phyloP scores from a whole-genome alignment of 805 yeast genomes.

The Saccharomyces jurei region DNA sequence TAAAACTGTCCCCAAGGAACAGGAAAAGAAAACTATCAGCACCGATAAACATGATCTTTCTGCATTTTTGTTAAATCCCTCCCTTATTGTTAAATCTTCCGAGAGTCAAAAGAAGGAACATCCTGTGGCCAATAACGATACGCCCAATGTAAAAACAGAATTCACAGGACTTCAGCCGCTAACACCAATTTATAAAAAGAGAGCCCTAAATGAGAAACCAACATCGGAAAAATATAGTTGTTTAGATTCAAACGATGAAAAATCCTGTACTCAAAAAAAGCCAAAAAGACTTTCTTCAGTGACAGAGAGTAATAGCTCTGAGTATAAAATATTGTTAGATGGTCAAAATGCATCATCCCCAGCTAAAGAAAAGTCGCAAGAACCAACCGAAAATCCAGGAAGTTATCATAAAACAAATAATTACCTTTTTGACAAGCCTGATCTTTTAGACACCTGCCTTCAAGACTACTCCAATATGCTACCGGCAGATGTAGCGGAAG shows the following conservation, averaged over 20 bases:
- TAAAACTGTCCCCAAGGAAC: background rate
- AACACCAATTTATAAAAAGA: background rate
- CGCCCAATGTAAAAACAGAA: background rate
- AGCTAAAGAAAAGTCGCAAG: background rate
- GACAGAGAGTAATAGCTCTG: background rate
- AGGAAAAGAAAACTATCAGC: background rate
- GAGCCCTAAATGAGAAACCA: background rate
- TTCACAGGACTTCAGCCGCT: background rate
- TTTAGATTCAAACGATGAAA: background rate
- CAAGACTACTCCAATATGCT: background rate
- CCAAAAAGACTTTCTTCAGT: background rate
- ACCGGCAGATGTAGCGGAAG: background rate
- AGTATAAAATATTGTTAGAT: background rate
- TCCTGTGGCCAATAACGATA: background rate
- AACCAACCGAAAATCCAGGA: constrained; percentile 1
- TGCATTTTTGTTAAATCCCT: background rate
- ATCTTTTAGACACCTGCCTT: background rate
- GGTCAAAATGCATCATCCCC: background rate
- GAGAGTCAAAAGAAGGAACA: background rate
- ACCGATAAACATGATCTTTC: background rate
- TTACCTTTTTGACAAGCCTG: background rate
- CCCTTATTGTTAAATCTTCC: background rate
- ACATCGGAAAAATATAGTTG: background rate
- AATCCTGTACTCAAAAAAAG: background rate
- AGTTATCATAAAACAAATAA: background rate